These are phyloP conservation scores for Sordariomycetes sp. DNA, from an alignment of 2,329 filamentous ascomycete genomes.

Conservation along the genomic window DNA sequence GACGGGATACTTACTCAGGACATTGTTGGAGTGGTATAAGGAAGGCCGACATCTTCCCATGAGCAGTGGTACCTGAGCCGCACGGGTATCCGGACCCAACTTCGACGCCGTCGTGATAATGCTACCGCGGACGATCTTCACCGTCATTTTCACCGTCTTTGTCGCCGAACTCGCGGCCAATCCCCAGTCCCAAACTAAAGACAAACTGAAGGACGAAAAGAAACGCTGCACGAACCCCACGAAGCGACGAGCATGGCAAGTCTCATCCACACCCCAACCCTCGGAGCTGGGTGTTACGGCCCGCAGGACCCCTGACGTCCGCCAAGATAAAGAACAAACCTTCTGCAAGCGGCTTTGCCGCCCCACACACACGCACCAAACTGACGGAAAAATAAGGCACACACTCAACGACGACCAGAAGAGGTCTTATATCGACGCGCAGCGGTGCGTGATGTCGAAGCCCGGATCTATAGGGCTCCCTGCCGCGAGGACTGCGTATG, in stretches of 20 bases:
- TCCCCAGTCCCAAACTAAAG: background rate
- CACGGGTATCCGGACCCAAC: too few relatives aligned
- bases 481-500: constrained; percentile 5
- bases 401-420: constrained; percentile 5
- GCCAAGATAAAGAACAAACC: background rate
- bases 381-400: background rate
- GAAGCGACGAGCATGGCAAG: constrained; percentile 1
- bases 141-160: too few relatives aligned
- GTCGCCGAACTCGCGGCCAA: background rate
- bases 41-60: too few relatives aligned
- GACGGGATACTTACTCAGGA: too few relatives aligned
- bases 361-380: background rate
- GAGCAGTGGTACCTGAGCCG: too few relatives aligned
- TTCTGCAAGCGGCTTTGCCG: background rate
- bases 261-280: background rate
- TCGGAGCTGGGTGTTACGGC: background rate
- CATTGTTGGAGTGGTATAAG: too few relatives aligned
- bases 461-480: constrained; percentile 2
- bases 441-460: constrained; percentile 5
- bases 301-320: background rate
- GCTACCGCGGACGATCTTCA: too few relatives aligned
- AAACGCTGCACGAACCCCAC: background rate
- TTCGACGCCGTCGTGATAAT: too few relatives aligned
- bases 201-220: background rate
- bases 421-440: constrained; percentile 5